These are phyloP conservation scores for Trichosporon sp. DNA, from an alignment of 1,284 basidiomycete species.

Conservation along the genomic window DNA sequence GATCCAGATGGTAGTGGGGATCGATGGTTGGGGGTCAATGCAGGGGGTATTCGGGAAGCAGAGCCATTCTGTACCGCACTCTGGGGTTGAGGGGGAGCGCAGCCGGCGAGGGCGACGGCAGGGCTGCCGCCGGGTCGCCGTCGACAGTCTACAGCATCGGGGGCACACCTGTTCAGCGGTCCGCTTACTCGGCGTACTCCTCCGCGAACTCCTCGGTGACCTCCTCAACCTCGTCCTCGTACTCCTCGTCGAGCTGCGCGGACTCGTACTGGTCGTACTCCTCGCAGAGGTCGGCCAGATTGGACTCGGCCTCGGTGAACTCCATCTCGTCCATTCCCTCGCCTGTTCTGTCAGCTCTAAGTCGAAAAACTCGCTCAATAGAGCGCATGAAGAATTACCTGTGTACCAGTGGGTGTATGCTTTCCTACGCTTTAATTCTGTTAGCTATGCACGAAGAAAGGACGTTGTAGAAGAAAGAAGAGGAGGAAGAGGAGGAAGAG, in stretches of 20 bases:
- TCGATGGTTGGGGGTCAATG: constrained; percentile 5
- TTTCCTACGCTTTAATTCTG: constrained; percentile 61
- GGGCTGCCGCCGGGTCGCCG: constrained; percentile 32
- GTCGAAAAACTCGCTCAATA: constrained; percentile 69
- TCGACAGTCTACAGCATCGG: constrained; percentile 24
- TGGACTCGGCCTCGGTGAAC: constrained; percentile 86
- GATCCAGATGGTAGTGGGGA: background rate
- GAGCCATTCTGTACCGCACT: background rate
- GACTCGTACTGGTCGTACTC: constrained; percentile 98
- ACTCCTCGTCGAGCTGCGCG: constrained; percentile 62
- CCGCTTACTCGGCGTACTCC: constrained; percentile 45
- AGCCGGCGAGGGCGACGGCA: constrained; percentile 31
- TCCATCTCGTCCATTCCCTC: constrained; percentile 99
- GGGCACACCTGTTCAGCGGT: constrained; percentile 21
- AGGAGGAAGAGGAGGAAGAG: background rate
- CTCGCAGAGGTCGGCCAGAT: constrained; percentile 92
- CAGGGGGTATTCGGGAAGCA: constrained; percentile 14
- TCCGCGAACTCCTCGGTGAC: constrained; percentile 47
- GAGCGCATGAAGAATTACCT: constrained; percentile 60
- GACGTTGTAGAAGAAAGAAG: background rate
- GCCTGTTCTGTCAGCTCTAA: constrained; percentile 56
- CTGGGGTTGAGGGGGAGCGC: background rate
- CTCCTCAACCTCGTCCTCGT: constrained; percentile 51
- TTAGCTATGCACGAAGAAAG: constrained; percentile 41
- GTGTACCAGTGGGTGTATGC: constrained; percentile 91